Evolutionary conservation across 129 eudicot species (phyloP), one percentile per base, ranked within the genome.

Genomic region (Arctium lappa): DNA sequence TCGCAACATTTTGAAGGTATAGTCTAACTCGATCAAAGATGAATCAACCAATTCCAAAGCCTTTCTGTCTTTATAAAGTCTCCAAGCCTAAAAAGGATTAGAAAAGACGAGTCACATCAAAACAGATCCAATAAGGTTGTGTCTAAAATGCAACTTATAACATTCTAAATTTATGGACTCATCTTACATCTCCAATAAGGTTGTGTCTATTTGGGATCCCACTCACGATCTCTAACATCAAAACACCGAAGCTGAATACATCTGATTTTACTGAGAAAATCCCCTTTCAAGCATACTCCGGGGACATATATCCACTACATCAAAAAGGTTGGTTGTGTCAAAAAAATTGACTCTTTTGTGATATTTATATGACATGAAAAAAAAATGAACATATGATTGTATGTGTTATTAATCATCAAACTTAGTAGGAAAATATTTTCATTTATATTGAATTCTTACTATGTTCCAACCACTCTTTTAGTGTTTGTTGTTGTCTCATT

Each of bases 391-490:
- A 13, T 68, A 42, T 1, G 50, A 42, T 11, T 42, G 50, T 42
- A 42, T 12, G 2, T 42, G 9, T 8, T 42, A 42, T 42, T 42
- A 42, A 8, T 42, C 50, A 42, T 42, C 9, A 42, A 44, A 16
- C 16, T n/a, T 29, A 76, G 73, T 72, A 18, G 56, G 84, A 31
- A 16, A 0, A 3, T 15, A 31, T 72, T 6, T 18, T 11, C 39
- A 22, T 15, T 73, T 22, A 62, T 39, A 65, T 4, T 36, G 16
- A 34, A 10, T 48, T 80, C 85, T 85, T 85, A 85, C 89, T 83
- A 88, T 81, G 89, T 88, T 10, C 91, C 93, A 2, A 90, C 86
- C 2, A 90, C 88, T 78, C 88, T 53, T 44, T 72, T 78, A 69
- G 91, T 90, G 60, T 85, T 86, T 53, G 81, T 84, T 33, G 66